These are phyloP conservation scores for Trichosporon inkin DNA, from an alignment of 1,284 basidiomycete genomes.

Conservation along the genomic window DNA sequence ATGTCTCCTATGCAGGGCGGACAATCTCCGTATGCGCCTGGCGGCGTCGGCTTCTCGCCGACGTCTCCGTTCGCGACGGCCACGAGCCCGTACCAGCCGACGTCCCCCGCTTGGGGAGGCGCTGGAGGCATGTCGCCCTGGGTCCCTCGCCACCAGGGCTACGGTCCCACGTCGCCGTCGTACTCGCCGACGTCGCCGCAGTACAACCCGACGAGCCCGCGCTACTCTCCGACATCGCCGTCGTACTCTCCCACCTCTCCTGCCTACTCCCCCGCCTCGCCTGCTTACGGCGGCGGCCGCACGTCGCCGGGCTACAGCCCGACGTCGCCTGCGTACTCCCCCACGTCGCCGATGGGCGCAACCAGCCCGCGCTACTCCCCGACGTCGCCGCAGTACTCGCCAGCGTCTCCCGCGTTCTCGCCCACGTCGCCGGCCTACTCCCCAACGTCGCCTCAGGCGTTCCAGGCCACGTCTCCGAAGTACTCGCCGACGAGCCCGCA, in stretches of 20 bases:
- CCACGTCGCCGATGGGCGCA: conserved; percentile 24
- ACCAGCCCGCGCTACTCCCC: conserved; percentile 27
- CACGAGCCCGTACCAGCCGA: conserved; percentile 57
- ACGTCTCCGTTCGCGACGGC: conserved; percentile 65
- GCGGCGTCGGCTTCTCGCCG: conserved; percentile 71
- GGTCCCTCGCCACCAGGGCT: conserved; percentile 58
- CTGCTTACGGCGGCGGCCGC: conserved; percentile 57
- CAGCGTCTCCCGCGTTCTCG: conserved; percentile 43
- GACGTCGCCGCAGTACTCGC: conserved; percentile 31
- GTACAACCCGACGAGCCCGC: conserved; percentile 83
- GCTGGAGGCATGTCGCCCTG: conserved; percentile 70
- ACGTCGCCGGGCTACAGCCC: conserved; percentile 42
- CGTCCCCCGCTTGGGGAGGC: conserved; percentile 65
- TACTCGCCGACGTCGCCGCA: conserved; percentile 81
- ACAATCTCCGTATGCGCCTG: conserved; percentile 53
- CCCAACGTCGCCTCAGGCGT: conserved; percentile 59
- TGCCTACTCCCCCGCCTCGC: conserved; percentile 60
- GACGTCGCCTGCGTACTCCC: conserved; percentile 36
- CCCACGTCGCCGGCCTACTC: conserved; percentile 57
- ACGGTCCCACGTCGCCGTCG: conserved; percentile 57
- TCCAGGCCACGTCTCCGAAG: conserved; percentile 77
- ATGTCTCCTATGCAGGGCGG: conserved; percentile 69
- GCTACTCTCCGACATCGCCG: conserved; percentile 83
- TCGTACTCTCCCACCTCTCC: conserved; percentile 56
- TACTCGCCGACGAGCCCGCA: conserved; percentile 60